Conservation (phyloP, 352 stramenopile genomes). For the Phytophthora crassamura region DNA sequence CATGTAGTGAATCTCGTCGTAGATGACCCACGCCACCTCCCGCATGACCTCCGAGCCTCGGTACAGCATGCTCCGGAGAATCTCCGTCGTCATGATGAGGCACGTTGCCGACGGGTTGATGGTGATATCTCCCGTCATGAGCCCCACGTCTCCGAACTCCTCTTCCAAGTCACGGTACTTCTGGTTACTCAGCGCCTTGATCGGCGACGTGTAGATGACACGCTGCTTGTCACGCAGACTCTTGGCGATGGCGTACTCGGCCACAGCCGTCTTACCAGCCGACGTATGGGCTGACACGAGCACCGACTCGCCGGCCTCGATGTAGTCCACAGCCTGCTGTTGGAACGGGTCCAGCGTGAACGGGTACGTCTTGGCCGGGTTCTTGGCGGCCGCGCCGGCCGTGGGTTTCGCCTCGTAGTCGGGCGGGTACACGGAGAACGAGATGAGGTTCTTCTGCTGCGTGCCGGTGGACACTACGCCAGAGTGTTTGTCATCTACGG, state of each 20-base stretch:
- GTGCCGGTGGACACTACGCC: slow-evolving; percentile 92
- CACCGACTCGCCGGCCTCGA: slow-evolving; percentile 97
- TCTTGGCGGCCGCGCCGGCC: slow-evolving; percentile 55
- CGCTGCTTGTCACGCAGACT: slow-evolving; percentile 92
- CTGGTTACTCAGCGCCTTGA: slow-evolving; percentile 99
- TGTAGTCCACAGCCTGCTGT: slow-evolving; percentile 95
- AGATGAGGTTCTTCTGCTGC: slow-evolving; percentile 96
- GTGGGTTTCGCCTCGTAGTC: slow-evolving; percentile 61
- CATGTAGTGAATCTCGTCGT: slow-evolving; percentile 99
- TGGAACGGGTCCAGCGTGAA: slow-evolving; percentile 99
- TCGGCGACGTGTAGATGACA: slow-evolving; percentile 99
- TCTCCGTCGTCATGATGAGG: slow-evolving; percentile 98
- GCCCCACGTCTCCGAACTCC: slow-evolving; percentile 95
- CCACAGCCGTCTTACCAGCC: slow-evolving; percentile 96
- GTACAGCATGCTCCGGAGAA: slow-evolving; percentile 99
- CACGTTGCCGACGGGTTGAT: slow-evolving; percentile 99
- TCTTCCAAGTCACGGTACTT: slow-evolving; percentile 99
- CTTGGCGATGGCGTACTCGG: slow-evolving; percentile 99
- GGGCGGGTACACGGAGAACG: slow-evolving; percentile 92
- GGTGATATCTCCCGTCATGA: slow-evolving; percentile 99
- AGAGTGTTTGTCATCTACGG: slow-evolving; percentile 45
- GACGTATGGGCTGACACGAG: slow-evolving; percentile 99
- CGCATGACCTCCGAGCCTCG: slow-evolving; percentile 97
- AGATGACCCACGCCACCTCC: slow-evolving; percentile 99
- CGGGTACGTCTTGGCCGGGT: slow-evolving; percentile 97